phyloP scores from a whole-genome alignment of 2,329 filamentous ascomycete species.

The Aureobasidium vineae region DNA sequence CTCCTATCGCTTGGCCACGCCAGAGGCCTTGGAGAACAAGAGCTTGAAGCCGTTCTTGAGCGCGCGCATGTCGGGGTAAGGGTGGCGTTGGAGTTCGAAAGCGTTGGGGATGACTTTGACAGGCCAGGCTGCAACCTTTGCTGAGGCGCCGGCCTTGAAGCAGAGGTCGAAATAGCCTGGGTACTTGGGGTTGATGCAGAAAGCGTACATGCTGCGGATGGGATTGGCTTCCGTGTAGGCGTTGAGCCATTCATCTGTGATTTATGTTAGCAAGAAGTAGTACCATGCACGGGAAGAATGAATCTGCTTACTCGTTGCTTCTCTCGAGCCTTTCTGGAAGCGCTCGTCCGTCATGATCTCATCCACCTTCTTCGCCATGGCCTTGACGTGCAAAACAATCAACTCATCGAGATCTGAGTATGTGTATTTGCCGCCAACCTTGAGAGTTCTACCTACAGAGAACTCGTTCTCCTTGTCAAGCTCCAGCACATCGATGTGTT shows the following conservation, averaged over 20 bases:
- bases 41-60: constrained; percentile 97
- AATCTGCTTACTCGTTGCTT: constrained; percentile 72
- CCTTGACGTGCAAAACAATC: constrained; percentile 95
- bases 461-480: constrained; percentile 97
- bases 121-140: constrained; percentile 72
- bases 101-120: constrained; percentile 92
- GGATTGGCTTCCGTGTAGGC: constrained; percentile 97
- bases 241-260: constrained; percentile 84
- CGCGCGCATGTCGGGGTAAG: constrained; percentile 92
- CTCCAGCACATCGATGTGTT: constrained; percentile 96
- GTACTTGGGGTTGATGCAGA: constrained; percentile 89
- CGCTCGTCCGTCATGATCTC: constrained; percentile 95
- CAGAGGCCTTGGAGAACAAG: constrained; percentile 58
- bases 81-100: constrained; percentile 83
- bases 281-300: not conserved
- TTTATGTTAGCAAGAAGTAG: constrained; percentile 16
- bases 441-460: constrained; percentile 80
- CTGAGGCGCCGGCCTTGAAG: constrained; percentile 84
- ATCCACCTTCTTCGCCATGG: constrained; percentile 96
- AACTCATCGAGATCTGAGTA: constrained; percentile 97
- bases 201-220: constrained; percentile 87
- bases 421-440: constrained; percentile 81
- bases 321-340: constrained; percentile 76
- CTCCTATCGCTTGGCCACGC: constrained; percentile 11
- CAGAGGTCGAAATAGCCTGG: constrained; percentile 94